Percentiles rank a stretch among this genome's conserved stretches.
These are phyloP conservation scores for Aspergillus neoniger DNA, from an alignment of 2,329 filamentous ascomycete species.

Conservation along the genomic window DNA sequence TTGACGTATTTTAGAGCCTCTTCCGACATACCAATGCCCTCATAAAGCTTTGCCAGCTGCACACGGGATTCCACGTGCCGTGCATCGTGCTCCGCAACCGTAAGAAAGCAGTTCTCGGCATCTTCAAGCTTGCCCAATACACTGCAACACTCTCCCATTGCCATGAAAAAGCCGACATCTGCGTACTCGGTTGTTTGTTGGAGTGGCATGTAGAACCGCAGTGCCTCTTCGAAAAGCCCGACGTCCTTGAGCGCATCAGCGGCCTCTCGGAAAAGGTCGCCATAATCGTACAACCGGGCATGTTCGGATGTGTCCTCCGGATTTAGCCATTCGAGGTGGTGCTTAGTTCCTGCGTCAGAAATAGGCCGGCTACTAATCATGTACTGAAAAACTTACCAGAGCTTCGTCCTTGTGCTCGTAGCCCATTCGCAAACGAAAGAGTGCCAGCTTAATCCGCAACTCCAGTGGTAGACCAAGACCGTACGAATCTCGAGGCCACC, in stretches of 20 bases:
- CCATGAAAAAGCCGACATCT: constrained; percentile 54
- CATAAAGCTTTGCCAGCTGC: constrained; percentile 81
- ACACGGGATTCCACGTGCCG: constrained; percentile 74
- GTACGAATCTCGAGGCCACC: constrained; percentile 62
- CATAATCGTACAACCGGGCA: constrained; percentile 64
- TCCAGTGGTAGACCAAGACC: constrained; percentile 76
- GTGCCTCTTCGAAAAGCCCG: constrained; percentile 55
- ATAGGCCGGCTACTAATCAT: not conserved
- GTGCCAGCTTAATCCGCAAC: constrained; percentile 77
- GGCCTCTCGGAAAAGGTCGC: constrained; percentile 76
- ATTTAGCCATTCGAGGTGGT: constrained; percentile 70
- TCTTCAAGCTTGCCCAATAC: constrained; percentile 63
- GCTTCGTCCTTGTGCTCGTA: constrained; percentile 68
- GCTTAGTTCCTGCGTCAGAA: constrained; percentile 40
- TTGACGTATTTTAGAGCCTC: constrained; percentile 76
- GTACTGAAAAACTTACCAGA: constrained; percentile 55
- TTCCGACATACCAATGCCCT: constrained; percentile 70
- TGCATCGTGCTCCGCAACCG: constrained; percentile 70
- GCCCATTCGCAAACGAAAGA: constrained; percentile 75
- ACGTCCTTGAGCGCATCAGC: constrained; percentile 60
- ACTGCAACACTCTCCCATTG: constrained; percentile 64
- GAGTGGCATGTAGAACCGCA: constrained; percentile 60
- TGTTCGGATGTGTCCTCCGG: constrained; percentile 58
- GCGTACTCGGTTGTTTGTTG: constrained; percentile 49
- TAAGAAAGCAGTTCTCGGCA: constrained; percentile 76